Percentiles rank a stretch among this genome's conserved stretches.
Evolutionary conservation across 805 yeast species (phyloP).

Genomic region (Metschnikowia koreensis): DNA sequence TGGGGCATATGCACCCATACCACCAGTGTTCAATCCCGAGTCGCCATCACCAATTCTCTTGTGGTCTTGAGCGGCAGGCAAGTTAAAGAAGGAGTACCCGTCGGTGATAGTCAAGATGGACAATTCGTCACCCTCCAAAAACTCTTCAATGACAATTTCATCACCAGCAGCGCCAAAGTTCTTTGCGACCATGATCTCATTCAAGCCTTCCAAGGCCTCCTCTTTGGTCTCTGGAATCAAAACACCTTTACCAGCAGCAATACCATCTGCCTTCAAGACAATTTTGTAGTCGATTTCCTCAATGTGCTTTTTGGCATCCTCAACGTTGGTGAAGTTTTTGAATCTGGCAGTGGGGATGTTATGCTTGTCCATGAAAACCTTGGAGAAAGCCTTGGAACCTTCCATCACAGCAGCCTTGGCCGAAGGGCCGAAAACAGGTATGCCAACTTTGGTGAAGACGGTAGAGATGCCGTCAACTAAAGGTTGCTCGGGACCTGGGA

Average conservation of each 20-base stretch:
- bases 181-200: slow-evolving; percentile 84
- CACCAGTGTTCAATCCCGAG: slow-evolving; percentile 94
- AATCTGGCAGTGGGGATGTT: slow-evolving; percentile 92
- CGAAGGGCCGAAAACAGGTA: slow-evolving; percentile 97
- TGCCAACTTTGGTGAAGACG: slow-evolving; percentile 74
- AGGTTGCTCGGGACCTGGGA: slow-evolving; percentile 99
- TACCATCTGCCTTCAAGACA: slow-evolving; percentile 95
- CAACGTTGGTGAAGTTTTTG: slow-evolving; percentile 74
- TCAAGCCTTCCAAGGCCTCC: slow-evolving; percentile 83
- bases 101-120: slow-evolving; percentile 89
- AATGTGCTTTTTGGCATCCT: slow-evolving; percentile 72
- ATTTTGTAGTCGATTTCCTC: slow-evolving; percentile 64
- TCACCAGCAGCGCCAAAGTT: slow-evolving; percentile 94
- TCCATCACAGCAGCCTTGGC: slow-evolving; percentile 90
- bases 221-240: slow-evolving; percentile 79
- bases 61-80: slow-evolving; percentile 98
- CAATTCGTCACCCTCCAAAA: slow-evolving; percentile 93
- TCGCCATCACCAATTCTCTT: slow-evolving; percentile 94
- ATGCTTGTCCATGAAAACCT: slow-evolving; percentile 89
- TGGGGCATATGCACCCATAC: slow-evolving; percentile 99
- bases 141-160: slow-evolving; percentile 91
- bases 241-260: slow-evolving; percentile 99
- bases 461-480: slow-evolving; percentile 88
- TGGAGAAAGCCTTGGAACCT: slow-evolving; percentile 93
- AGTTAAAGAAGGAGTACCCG: slow-evolving; percentile 85